Base-by-base conservation (phyloP, 2,329 filamentous ascomycete species). In the Westerdykella sp. region DNA sequence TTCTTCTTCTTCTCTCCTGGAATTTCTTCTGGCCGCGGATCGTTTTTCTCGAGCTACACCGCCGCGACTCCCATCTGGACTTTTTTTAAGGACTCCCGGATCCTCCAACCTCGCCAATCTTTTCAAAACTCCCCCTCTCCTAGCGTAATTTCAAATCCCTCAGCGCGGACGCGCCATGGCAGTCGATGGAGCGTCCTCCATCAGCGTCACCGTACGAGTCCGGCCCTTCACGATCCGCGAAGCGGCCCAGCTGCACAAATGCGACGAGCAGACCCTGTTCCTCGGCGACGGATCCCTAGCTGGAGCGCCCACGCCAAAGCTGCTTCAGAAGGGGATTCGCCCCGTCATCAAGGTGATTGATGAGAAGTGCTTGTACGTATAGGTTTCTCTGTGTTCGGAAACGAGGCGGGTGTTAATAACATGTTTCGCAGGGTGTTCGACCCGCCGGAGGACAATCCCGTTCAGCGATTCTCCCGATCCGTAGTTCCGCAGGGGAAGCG, bases 241-340 rank as follows among this genome's bases (percentile, higher is more conserved):
- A 76, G 93, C 93, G 55, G 93, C 93, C 34, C 91, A 97, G 71
- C 73, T 98, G 75, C 76, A 81, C 40, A 80, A 76, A 62, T 78
- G 70, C 59, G 91, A 98, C 57, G 91, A 96, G 67, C 83, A 84
- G 42, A 89, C 87, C 5, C 69, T 95, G 31, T 98, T 98, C 64
- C 79, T 98, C n/a, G 93, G 93, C 48, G 93, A 98, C 66, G 93
- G 93, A 46, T 97, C 91, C 14, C 76, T 98, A 44, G 93, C 93
- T n/a, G 85, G 81, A 37, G 83, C 79, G 12, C 89, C 91, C 1
- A 79, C 87, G 1, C 90, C 90, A 1, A 95, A 91, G 63, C 77
- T 95, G 25, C 81, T 84, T 48, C 82, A 87, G 56, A 89, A 90
- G 59, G 93, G 94, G 6, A 82, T 98, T 44, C 79, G 90, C 57